Conservation (phyloP, 1,139 yeast genomes). For the Suhomyces yuchorum region DNA sequence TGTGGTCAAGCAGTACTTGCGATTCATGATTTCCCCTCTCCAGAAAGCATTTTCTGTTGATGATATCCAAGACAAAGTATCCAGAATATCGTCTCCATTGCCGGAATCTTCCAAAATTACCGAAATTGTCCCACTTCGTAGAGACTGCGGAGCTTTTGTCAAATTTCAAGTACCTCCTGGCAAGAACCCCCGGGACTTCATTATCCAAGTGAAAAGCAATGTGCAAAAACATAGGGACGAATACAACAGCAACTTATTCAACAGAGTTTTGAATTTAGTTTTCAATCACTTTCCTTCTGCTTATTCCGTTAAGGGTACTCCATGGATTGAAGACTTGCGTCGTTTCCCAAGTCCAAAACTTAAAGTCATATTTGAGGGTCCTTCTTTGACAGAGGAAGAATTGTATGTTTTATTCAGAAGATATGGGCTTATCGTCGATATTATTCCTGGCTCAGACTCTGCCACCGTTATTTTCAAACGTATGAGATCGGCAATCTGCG, state of each 20-base stretch:
- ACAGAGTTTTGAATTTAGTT: conserved; percentile 20
- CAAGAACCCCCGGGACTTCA: conserved; percentile 51
- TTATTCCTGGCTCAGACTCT: conserved; percentile 54
- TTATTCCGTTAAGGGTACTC: conserved; percentile 82
- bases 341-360: conserved; percentile 68
- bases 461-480: conserved; percentile 59
- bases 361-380: conserved; percentile 73
- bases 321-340: conserved; percentile 94
- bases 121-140: conserved; percentile 62
- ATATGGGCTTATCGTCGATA: conserved; percentile 81
- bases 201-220: conserved; percentile 51
- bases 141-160: conserved; percentile 95
- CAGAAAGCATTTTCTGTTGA: conserved; percentile 16
- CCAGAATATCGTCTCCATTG: conserved; percentile 32
- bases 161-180: conserved; percentile 64
- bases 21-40: conserved; percentile 23
- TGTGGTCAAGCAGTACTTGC: conserved; percentile 23
- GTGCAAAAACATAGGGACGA: conserved; percentile 34
- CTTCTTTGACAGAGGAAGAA: conserved; percentile 77
- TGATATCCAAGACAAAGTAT: conserved; percentile 26
- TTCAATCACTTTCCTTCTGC: conserved; percentile 42
- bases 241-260: conserved; percentile 34
- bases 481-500: conserved; percentile 74
- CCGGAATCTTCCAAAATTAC: conserved; percentile 33
- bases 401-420: conserved; percentile 80